Percentiles rank a stretch among this genome's conserved stretches.
Evolutionary conservation across 441 rosid genomes (phyloP).

Genomic region (Raphanus hybrid): DNA sequence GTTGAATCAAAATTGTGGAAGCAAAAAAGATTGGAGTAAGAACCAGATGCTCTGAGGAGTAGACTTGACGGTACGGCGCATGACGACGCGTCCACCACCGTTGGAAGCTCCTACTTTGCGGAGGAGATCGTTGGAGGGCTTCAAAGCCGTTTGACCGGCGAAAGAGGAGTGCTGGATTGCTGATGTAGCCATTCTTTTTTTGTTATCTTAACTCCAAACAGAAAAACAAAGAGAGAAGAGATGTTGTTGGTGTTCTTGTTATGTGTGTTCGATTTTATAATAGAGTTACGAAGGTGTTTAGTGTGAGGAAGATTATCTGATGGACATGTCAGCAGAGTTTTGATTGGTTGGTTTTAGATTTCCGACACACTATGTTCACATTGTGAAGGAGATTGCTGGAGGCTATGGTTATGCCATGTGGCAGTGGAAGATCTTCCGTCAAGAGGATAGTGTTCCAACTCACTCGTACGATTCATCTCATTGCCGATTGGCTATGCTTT

Average conservation of each 20-base stretch:
- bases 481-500: constrained; percentile 13
- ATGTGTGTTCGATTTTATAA: constrained; percentile 11
- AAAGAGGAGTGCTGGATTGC: constrained; percentile 39
- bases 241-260: constrained; percentile 12
- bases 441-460: constrained; percentile 23
- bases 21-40: constrained; percentile 5
- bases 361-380: not conserved
- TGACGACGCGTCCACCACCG: constrained; percentile 64
- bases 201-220: not conserved
- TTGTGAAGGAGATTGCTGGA: not conserved
- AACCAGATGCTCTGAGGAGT: constrained; percentile 91
- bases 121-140: constrained; percentile 38
- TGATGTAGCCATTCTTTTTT: constrained; percentile 31
- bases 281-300: constrained; percentile 1
- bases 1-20: not conserved
- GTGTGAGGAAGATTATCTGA: not conserved
- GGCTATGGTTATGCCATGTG: constrained; percentile 20
- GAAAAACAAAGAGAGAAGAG: not conserved
- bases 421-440: not conserved
- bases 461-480: not conserved
- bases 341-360: constrained; percentile 36
- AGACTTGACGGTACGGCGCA: constrained; percentile 86
- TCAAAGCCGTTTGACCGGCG: constrained; percentile 38
- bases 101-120: constrained; percentile 32
- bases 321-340: not conserved